Evolutionary conservation across 1,284 basidiomycete genomes (phyloP), one percentile per base, ranked within the genome.

Genomic region (Apiotrichum gamsii): DNA sequence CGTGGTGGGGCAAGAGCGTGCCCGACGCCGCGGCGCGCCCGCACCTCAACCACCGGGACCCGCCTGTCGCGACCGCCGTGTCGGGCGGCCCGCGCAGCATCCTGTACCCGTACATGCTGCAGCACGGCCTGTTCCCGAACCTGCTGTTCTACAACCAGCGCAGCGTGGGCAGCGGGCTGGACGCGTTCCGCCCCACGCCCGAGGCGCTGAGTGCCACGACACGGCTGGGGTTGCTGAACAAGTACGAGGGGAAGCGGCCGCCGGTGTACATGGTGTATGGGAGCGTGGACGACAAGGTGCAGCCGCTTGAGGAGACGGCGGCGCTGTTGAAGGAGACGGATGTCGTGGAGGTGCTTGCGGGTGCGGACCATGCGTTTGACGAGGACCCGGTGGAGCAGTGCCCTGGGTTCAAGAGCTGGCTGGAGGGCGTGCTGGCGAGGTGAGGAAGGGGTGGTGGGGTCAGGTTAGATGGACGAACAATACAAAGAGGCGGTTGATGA

Each of bases 31-130:
- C 61, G 5, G 68, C 68, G 2, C 55, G 54, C 37, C 68, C 65
- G 3, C 67, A 69, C 46, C 45, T 70, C 33, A 61, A 69, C 45
- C 49, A 56, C 16, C 63, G 64, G 44, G 63, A 67, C 29, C 44
- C 68, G 16, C 66, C 65, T 16, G 53, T 69, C 30, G 56, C 37
- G 30, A 57, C 60, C 3, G 59, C 67, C 4, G 45, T 58, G 15
- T 65, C 62, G 0, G 67, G 63, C 40, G 68, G 68, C 4, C 68
- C 68, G 4, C 51, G 68, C 16, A 64, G 62, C 4, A 60, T 69
- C 42, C 58, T 71, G 6, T 71, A 71, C 56, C 53, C 60, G 4
- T 71, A 71, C 56, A 71, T 71, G 69, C 60, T 71, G 19, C 69
- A 71, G 54, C 65, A 71, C 39, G 59, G 39, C 5, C 56, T 71